A percentile compares a stretch with the other conserved stretches of the same genome.
Evolutionary conservation across 306 rosid species (phyloP).

Genomic region (Glycine soja): DNA sequence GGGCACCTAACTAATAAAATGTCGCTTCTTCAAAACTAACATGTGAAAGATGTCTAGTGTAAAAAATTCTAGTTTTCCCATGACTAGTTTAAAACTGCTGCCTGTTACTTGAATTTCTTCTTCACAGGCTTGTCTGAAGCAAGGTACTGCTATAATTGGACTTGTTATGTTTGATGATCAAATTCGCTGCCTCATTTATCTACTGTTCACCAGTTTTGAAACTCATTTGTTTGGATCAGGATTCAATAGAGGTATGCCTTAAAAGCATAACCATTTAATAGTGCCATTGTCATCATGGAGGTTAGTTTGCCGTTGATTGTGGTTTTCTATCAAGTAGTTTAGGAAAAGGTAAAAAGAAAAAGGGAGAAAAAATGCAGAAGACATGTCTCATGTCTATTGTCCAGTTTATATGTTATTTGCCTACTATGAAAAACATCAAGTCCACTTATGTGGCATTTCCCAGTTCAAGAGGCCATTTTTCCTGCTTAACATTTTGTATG

Average conservation of each 20-base stretch:
- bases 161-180: conserved; percentile 98
- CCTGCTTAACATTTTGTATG: conserved; percentile 54
- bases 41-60: conserved; percentile 47
- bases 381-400: conserved; percentile 44
- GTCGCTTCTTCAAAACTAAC: conserved; percentile 38
- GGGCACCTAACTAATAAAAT: conserved; percentile 43
- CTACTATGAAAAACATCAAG: conserved; percentile 48
- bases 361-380: conserved; percentile 41
- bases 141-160: conserved; percentile 96
- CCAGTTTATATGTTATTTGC: conserved; percentile 39
- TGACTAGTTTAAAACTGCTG: conserved; percentile 85
- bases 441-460: conserved; percentile 38
- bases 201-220: conserved; percentile 97
- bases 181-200: conserved; percentile 92
- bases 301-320: conserved; percentile 80
- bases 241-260: conserved; percentile 99
- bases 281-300: conserved; percentile 78
- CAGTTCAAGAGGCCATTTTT: conserved; percentile 50
- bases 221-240: conserved; percentile 99
- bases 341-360: conserved; percentile 46
- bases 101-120: conserved; percentile 92
- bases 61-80: conserved; percentile 52
- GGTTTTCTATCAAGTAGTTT: conserved; percentile 53
- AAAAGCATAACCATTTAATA: conserved; percentile 84
- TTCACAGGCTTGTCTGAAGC: conserved; percentile 98